Conservation (phyloP, 176 grass and related monocot genomes). For the Aegilops umbellulata region DNA sequence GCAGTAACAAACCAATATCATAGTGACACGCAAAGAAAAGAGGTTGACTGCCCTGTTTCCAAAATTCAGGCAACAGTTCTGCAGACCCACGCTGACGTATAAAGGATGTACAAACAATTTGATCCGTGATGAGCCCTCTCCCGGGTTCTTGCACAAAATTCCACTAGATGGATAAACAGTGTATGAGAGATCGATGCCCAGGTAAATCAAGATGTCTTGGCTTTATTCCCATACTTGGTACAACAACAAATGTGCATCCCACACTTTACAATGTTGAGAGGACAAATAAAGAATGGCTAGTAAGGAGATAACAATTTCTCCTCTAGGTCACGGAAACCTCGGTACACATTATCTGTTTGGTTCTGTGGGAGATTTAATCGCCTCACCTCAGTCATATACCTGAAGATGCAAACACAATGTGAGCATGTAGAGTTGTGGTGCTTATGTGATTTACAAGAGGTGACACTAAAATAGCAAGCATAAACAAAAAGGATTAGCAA, state of each 20-base stretch:
- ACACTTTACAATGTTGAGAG: slow-evolving; percentile 13
- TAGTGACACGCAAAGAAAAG: background rate
- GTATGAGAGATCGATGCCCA: background rate
- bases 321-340: slow-evolving; percentile 82
- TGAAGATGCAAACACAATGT: slow-evolving; percentile 36
- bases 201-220: slow-evolving; percentile 16
- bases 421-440: background rate
- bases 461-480: background rate
- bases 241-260: slow-evolving; percentile 27
- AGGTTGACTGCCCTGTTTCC: background rate
- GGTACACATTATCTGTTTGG: slow-evolving; percentile 75
- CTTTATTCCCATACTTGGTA: slow-evolving; percentile 42
- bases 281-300: slow-evolving; percentile 18
- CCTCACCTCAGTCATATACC: slow-evolving; percentile 91
- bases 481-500: background rate
- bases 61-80: background rate
- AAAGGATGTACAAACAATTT: slow-evolving; percentile 4
- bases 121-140: background rate
- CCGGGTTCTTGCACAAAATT: slow-evolving; percentile 15
- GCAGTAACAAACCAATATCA: background rate
- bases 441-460: background rate
- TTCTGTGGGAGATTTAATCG: slow-evolving; percentile 74
- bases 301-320: slow-evolving; percentile 63
- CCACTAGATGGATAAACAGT: background rate
- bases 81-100: background rate